Conservation (phyloP, 75 land plant genomes). For the Pseudotsuga menziesii region DNA sequence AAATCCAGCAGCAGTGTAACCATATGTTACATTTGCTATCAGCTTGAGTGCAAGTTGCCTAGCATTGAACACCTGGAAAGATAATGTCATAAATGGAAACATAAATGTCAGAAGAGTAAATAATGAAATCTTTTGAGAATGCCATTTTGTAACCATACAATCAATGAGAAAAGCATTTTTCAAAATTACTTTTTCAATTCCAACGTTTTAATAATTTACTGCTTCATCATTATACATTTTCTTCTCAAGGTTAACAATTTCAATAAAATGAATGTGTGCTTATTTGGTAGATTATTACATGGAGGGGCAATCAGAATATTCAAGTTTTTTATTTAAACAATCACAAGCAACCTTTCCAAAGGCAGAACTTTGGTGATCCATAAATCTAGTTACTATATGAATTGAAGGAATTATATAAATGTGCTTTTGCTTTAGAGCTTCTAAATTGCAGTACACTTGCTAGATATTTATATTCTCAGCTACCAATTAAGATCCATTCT, state of each 20-base stretch:
- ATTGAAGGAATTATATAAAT: no score
- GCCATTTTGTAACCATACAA: background rate
- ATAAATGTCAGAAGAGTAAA: background rate
- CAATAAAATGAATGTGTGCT: background rate
- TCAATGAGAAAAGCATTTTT: background rate
- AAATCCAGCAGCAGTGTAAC: slow-evolving; percentile 99
- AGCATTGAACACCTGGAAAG: slow-evolving; percentile 79
- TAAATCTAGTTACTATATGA: no score
- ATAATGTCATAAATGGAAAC: background rate
- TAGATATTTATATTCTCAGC: no score
- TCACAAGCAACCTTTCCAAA: no score
- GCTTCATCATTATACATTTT: background rate
- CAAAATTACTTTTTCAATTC: background rate
- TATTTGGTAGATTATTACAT: background rate
- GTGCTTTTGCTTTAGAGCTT: no score
- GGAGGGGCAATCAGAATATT: background rate
- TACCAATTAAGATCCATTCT: no score
- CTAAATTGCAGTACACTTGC: no score
- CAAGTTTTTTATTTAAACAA: no score
- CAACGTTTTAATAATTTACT: background rate
- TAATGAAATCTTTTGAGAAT: background rate
- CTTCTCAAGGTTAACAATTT: background rate
- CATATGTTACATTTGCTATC: slow-evolving; percentile 98
- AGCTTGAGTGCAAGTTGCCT: slow-evolving; percentile 96
- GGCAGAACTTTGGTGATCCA: no score